Conservation (phyloP, 2,329 filamentous ascomycete species). For the Penicillium digitatum region DNA sequence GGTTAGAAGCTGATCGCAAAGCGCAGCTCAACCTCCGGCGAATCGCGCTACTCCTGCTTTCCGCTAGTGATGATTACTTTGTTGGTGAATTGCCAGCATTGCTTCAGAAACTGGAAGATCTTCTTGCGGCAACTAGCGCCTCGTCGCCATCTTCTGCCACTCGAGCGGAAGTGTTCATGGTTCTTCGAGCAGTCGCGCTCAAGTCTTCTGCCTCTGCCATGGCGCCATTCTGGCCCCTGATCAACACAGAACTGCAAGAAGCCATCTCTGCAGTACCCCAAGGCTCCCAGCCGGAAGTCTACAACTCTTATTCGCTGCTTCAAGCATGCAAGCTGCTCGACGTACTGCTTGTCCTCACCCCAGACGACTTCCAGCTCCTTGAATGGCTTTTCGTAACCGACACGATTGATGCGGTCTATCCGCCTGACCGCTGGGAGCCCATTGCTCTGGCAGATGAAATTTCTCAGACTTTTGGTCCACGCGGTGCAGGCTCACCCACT, state of each 20-base stretch:
- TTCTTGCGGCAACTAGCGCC: conserved; percentile 75
- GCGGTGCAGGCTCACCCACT: conserved; percentile 27
- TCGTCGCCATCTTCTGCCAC: conserved; percentile 91
- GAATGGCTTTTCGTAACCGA: conserved; percentile 98
- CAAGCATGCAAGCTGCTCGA: conserved; percentile 95
- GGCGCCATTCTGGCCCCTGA: conserved; percentile 80
- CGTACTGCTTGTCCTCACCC: conserved; percentile 75
- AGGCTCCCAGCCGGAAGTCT: conserved; percentile 67
- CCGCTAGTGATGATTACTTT: conserved; percentile 73
- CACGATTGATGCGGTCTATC: conserved; percentile 92
- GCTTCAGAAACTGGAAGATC: conserved; percentile 79
- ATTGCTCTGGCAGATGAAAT: conserved; percentile 80
- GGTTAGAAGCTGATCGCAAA: conserved; percentile 90
- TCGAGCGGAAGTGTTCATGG: conserved; percentile 82
- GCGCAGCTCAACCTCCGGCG: conserved; percentile 86
- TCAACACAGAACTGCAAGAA: conserved; percentile 79
- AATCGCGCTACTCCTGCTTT: conserved; percentile 73
- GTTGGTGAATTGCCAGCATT: conserved; percentile 69
- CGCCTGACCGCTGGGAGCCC: conserved; percentile 63
- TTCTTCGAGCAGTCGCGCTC: conserved; percentile 75
- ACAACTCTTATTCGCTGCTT: conserved; percentile 70
- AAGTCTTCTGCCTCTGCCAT: conserved; percentile 76
- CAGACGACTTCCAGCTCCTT: conserved; percentile 96
- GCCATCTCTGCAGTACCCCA: conserved; percentile 72
- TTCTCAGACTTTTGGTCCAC: conserved; percentile 66